Percentiles rank a stretch among this genome's conserved stretches.
These are phyloP conservation scores for Podila epigama DNA, from an alignment of 192 early-diverging fungal genomes.

Conservation along the genomic window DNA sequence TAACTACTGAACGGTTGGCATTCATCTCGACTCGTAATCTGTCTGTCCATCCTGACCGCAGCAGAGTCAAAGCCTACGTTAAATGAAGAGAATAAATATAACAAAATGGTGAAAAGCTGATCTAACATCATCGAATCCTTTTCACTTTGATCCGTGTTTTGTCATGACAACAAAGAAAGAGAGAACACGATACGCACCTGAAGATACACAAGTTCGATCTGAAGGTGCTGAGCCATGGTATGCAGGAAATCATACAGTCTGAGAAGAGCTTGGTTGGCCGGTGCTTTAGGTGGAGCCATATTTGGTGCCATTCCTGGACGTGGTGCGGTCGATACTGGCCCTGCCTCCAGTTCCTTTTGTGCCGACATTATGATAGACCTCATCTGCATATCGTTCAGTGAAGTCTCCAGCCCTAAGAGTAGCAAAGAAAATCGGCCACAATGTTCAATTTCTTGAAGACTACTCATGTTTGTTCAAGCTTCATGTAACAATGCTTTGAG, in stretches of 20 bases:
- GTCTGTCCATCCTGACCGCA: constrained; percentile 54
- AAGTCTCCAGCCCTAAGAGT: constrained; percentile 54
- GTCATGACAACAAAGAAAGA: neutral
- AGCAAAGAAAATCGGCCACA: neutral
- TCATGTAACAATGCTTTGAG: neutral
- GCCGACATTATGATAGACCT: constrained; percentile 54
- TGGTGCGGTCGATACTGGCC: neutral
- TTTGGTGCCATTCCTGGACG: constrained; percentile 1
- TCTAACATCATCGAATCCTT: too few relatives aligned
- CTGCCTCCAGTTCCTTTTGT: constrained; percentile 54
- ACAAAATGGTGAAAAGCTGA: too few relatives aligned
- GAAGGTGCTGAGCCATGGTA: constrained; percentile 66
- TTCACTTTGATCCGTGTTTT: too few relatives aligned
- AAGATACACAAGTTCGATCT: constrained; percentile 73
- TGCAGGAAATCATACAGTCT: constrained; percentile 81
- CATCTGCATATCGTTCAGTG: constrained; percentile 61
- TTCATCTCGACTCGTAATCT: constrained; percentile 56
- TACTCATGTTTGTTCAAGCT: neutral
- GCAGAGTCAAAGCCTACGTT: constrained; percentile 19
- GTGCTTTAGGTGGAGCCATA: neutral
- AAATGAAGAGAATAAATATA: neutral
- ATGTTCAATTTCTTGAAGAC: too few relatives aligned
- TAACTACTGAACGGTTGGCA: constrained; percentile 27
- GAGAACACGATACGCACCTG: constrained; percentile 53
- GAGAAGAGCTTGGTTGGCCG: constrained; percentile 66